phyloP scores from a whole-genome alignment of 2,329 filamentous ascomycete species.

The Ophiognomonia clavigignenti-juglandacearum region DNA sequence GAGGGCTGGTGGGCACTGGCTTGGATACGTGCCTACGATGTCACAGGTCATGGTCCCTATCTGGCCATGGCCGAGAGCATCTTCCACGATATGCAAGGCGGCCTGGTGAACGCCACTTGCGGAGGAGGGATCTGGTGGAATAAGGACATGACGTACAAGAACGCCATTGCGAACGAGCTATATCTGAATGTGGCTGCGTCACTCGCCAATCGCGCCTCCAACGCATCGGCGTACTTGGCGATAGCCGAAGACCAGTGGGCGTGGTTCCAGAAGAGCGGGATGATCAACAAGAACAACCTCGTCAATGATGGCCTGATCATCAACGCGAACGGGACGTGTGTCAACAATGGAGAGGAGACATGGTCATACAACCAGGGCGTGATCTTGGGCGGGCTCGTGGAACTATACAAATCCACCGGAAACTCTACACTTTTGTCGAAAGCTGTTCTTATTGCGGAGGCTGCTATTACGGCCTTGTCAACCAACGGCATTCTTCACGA shows the following conservation, averaged over 20 bases:
- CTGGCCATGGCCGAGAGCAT: conserved; percentile 46
- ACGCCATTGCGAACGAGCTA: conserved; percentile 53
- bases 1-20: conserved; percentile 60
- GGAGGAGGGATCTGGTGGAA: conserved; percentile 56
- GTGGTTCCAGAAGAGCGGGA: conserved; percentile 45
- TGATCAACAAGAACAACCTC: conserved; percentile 44
- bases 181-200: conserved; percentile 47
- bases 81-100: conserved; percentile 50
- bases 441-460: conserved; percentile 45
- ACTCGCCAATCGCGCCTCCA: conserved; percentile 41
- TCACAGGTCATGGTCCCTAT: conserved; percentile 40
- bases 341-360: conserved; percentile 40
- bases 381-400: conserved; percentile 46
- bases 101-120: conserved; percentile 33
- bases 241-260: conserved; percentile 45
- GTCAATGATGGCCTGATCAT: conserved; percentile 49
- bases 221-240: conserved; percentile 36
- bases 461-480: conserved; percentile 42
- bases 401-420: conserved; percentile 39
- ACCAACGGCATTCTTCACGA: conserved; percentile 47
- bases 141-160: conserved; percentile 45
- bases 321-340: conserved; percentile 36
- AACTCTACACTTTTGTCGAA: conserved; percentile 36
- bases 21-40: conserved; percentile 50
- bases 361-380: conserved; percentile 56